Conservation (phyloP, 2,329 filamentous ascomycete genomes). For the Diaporthe aspalathi region DNA sequence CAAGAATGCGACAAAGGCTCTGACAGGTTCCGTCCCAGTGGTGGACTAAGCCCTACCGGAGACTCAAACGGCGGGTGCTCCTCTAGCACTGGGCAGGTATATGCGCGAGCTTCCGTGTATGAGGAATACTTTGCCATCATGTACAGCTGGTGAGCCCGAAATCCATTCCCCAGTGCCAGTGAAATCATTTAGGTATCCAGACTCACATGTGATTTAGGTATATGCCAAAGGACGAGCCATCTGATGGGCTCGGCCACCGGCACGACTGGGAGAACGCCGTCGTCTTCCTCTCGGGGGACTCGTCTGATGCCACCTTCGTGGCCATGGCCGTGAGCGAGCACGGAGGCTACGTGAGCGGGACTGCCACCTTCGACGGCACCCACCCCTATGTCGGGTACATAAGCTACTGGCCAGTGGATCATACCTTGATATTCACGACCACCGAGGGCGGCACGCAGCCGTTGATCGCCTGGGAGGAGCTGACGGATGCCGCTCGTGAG, state of each 20-base stretch:
- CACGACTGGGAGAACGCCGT: conserved; percentile 56
- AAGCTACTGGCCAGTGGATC: conserved; percentile 49
- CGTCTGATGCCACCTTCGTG: conserved; percentile 47
- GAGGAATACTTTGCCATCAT: conserved; percentile 51
- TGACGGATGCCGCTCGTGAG: conserved; percentile 48
- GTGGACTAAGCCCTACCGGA: conserved; percentile 50
- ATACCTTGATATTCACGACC: conserved; percentile 51
- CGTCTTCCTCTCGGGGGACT: conserved; percentile 46
- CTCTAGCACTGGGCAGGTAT: conserved; percentile 52
- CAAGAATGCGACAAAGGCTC: too few species aligned
- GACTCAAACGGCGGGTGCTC: conserved; percentile 46
- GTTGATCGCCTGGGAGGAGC: conserved; percentile 57
- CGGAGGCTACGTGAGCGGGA: conserved; percentile 45
- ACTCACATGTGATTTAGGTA: conserved; percentile 47
- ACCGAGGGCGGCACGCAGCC: conserved; percentile 52
- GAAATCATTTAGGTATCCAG: background rate
- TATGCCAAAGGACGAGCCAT: conserved; percentile 58
- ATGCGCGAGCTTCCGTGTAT: conserved; percentile 48
- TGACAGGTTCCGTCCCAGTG: conserved; percentile 41
- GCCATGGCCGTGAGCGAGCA: conserved; percentile 54
- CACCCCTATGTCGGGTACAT: conserved; percentile 49
- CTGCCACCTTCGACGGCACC: conserved; percentile 39
- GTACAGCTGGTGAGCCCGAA: conserved; percentile 48
- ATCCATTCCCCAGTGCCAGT: background rate
- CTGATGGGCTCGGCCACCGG: conserved; percentile 49